Evolutionary conservation across 2,329 filamentous ascomycete genomes (phyloP).

Genomic region (Podosphaera xanthii): DNA sequence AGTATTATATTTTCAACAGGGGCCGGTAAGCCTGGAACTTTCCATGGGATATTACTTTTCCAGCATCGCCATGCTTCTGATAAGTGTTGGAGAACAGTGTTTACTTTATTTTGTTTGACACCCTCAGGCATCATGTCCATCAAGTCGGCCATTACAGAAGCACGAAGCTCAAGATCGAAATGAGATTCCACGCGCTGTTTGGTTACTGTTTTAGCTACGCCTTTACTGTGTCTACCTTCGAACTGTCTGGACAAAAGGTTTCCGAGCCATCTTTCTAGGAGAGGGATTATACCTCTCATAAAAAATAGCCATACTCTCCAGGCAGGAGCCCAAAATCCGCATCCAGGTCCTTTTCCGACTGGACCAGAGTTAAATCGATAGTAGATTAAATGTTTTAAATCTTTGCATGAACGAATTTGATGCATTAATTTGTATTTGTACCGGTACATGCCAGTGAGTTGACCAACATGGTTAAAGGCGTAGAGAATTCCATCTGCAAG

Average conservation of each 20-base stretch:
- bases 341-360: conserved; percentile 91
- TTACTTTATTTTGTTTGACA: conserved; percentile 98
- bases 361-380: conserved; percentile 95
- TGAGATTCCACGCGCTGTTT: conserved; percentile 98
- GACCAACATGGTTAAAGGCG: conserved; percentile 96
- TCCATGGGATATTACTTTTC: conserved; percentile 99
- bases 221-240: conserved; percentile 94
- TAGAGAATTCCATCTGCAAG: conserved; percentile 97
- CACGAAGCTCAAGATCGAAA: conserved; percentile 88
- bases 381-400: conserved; percentile 96
- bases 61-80: conserved; percentile 98
- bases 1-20: conserved; percentile 98
- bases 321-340: conserved; percentile 95
- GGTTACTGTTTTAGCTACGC: conserved; percentile 94
- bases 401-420: conserved; percentile 96
- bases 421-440: conserved; percentile 99
- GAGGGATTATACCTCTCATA: conserved; percentile 91
- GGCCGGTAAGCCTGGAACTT: conserved; percentile 85
- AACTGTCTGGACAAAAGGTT: conserved; percentile 94
- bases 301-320: conserved; percentile 99
- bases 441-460: conserved; percentile 96
- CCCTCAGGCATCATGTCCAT: conserved; percentile 99
- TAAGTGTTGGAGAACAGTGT: conserved; percentile 87
- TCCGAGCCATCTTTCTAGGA: conserved; percentile 90
- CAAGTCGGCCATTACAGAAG: conserved; percentile 94